Evolutionary conservation across 352 stramenopile genomes (phyloP), one percentile per base, ranked within the genome.

Genomic region (Vaucheria bursata): DNA sequence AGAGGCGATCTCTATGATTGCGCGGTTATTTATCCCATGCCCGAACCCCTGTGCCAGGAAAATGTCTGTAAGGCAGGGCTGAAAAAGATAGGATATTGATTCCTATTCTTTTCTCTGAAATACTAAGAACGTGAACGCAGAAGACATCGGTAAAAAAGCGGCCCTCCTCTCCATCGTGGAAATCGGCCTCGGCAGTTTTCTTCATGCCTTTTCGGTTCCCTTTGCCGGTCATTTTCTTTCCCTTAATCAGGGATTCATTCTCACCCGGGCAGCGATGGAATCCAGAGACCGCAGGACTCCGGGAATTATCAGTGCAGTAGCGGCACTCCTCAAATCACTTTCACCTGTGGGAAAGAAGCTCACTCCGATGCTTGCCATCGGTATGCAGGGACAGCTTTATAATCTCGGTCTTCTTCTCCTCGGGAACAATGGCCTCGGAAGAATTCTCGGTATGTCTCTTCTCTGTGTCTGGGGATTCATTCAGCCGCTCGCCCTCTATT

Each of bases 161-260:
- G 45, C 45, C 12, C 45, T 59, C 25, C 25, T 59, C 18, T 18
- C 45, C 18, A 25, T 25, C 12, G 45, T 59, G 25, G 45, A 59
- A 59, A 25, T 59, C 18, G 45, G 45, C 18, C 45, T 59, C 12
- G 45, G 45, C 45, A 59, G 45, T 25, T 18, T 59, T 25, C 12
- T 59, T 25, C 45, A 59, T 59, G 18, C 45, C 45, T 18, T 59
- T 18, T 18, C 12, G 12, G 18, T 59, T 18, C 45, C 45, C 25
- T 59, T 59, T 59, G 45, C 45, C 18, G 45, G 45, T 18, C 45
- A 59, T 59, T 25, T 59, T 18, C 45, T 59, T 25, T 59, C 45
- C 45, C 25, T 59, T 18, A 59, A 59, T 59, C 45, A 59, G 25
- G 45, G 45, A 59, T 59, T 59, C 45, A 59, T 59, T 59, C 45